Conservation (phyloP, 345 rosid species). For the Pistacia integerrima region DNA sequence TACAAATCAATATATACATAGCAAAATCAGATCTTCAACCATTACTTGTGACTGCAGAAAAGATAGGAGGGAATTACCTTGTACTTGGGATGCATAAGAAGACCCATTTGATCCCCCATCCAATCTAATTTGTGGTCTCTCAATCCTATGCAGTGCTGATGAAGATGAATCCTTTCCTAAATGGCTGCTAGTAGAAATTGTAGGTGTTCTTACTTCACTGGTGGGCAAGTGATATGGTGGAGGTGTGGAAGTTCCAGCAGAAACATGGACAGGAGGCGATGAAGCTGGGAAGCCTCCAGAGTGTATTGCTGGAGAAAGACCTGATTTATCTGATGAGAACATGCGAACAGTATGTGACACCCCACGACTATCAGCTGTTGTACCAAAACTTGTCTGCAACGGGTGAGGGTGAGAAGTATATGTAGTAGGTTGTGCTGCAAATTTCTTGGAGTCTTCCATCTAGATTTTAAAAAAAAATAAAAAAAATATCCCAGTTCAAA, state of each 20-base stretch:
- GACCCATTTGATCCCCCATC: slow-evolving; percentile 56
- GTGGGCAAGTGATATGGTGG: slow-evolving; percentile 43
- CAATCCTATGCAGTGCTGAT: slow-evolving; percentile 48
- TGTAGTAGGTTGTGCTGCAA: slow-evolving; percentile 37
- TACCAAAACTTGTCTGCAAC: slow-evolving; percentile 42
- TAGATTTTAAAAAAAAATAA: slow-evolving; percentile 26
- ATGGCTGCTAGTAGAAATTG: slow-evolving; percentile 43
- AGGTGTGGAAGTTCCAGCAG: slow-evolving; percentile 36
- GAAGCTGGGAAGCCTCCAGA: slow-evolving; percentile 46
- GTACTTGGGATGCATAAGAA: slow-evolving; percentile 32
- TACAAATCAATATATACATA: too few relatives aligned
- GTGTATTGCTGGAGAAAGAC: slow-evolving; percentile 30
- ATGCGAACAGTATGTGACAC: slow-evolving; percentile 29
- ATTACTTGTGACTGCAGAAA: slow-evolving; percentile 4
- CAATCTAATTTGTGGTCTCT: slow-evolving; percentile 42
- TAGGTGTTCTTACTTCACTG: slow-evolving; percentile 42
- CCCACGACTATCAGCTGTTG: slow-evolving; percentile 44
- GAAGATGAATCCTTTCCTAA: slow-evolving; percentile 47
- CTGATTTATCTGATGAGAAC: slow-evolving; percentile 42
- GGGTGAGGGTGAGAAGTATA: slow-evolving; percentile 53
- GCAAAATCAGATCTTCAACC: background rate
- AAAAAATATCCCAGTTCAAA: slow-evolving; percentile 8
- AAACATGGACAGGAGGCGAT: slow-evolving; percentile 32
- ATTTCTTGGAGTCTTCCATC: slow-evolving; percentile 80
- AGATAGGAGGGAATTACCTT: slow-evolving; percentile 41